Base-by-base conservation (phyloP, 495 filamentous ascomycete species). In the Acidiella bohemica region DNA sequence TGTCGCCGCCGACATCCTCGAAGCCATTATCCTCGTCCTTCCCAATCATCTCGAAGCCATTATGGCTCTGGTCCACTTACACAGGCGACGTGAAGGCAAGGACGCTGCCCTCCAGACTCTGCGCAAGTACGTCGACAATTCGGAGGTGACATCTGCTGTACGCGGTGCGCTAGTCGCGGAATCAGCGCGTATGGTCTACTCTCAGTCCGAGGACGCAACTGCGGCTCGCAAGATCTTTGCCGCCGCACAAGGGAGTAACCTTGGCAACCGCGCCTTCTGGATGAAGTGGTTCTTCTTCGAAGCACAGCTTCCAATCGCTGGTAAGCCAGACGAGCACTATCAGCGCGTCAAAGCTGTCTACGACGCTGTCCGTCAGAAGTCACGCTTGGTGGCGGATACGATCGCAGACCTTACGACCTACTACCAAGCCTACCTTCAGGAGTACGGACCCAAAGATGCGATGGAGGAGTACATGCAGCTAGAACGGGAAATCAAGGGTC, bases 241-340 rank as follows among this genome's bases (percentile, higher is more conserved):
- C 45, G 78, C 76, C 53, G 84, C 93, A 52, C 70, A 83, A 36
- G 75, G 86, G 48, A 83, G 77, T 67, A 94, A 93, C 59, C 68
- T 80, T 12, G 82, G 88, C 50, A 92, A 84, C 53, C 71, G 74
- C n/a, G 69, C 78, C 17, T 99, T 99, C 72, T 96, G 87, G 88
- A 69, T 75, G 41, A 81, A 76, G 56, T 99, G 83, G 61, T 70
- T 96, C 9, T 64, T 76, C 36, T 94, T 99, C 47, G 90, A 99
- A 65, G 66, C 93, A 28, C 76, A 82, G 26, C 92, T 95, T 54
- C 81, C 84, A 7, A 85, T 82, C 2, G 80, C 66, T 41, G 59
- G 65, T 0, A 71, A 70, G 1, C 84, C 93, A 50, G 32, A 59
- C 0, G 63, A 71, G 38, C 79, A 85, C 36, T 77, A 78, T 32